Evolutionary conservation across 192 early-diverging fungal genomes (phyloP), one percentile per base, ranked within the genome.

Genomic region (Piromyces finnis): DNA sequence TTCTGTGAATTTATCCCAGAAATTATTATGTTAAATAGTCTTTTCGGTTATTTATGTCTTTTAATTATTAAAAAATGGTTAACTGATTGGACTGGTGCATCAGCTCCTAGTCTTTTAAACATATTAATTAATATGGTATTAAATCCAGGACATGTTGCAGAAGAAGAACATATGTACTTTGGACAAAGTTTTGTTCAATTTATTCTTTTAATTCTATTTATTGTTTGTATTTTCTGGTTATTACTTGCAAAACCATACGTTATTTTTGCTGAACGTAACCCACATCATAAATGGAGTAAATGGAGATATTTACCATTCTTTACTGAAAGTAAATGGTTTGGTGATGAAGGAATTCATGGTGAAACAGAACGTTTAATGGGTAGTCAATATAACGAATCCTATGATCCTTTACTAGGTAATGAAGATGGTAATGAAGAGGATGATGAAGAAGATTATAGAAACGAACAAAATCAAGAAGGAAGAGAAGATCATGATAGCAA

Each of bases 81-180:
- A 77, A 93, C 94, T 13, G 87, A 96, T 88, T 99, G 95, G 51
- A 68, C 51, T 9, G 51, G 51, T n/a, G 51, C 51, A n/a, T 17
- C 93, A 80, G 87, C 97, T 11, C 98, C 98, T 27, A 94, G 94
- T 77, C 86, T 99, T 85, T 88, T 99, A 35, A 99, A 99, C 90
- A 97, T 94, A 82, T 89, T 99, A 81, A 99, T 99, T 85, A 97
- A 97, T 87, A 99, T 99, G 98, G 95, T 99, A 86, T 86, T 99
- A 81, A 90, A 92, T 30, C 98, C 98, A 15, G 98, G 98, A 28
- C 86, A 77, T 29, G 91, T 98, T 27, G 83, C 80, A 29, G 87
- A 89, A 29, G 85, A 84, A 29, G 92, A 94, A 59, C 88, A 87
- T 81, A 87, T 99, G 77, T 99, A 91, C 84, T 83, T 91, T 29